Evolutionary conservation across 2,329 filamentous ascomycete species (phyloP).

Genomic region (Diplocarpon mali): DNA sequence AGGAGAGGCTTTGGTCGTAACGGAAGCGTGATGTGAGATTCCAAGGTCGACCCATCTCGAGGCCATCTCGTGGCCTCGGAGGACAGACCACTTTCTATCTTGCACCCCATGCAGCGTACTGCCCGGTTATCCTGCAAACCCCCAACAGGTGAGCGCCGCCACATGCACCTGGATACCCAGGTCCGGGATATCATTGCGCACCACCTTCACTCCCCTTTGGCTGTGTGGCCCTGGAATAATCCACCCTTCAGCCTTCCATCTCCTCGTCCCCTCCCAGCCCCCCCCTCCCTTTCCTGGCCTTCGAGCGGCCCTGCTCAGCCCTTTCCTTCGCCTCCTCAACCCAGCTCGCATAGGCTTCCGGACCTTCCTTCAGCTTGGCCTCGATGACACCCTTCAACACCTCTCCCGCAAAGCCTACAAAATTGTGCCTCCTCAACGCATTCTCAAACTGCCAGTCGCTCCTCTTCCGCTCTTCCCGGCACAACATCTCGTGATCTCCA

Average conservation of each 20-base stretch:
- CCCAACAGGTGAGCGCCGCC: too few relatives aligned
- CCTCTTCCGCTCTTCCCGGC: slow-evolving; percentile 73
- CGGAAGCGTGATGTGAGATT: too few relatives aligned
- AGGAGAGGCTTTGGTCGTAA: too few relatives aligned
- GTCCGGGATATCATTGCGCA: too few relatives aligned
- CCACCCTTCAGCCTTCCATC: slow-evolving; percentile 21
- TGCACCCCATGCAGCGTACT: too few relatives aligned
- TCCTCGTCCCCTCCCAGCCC: slow-evolving; percentile 20
- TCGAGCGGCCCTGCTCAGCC: slow-evolving; percentile 33
- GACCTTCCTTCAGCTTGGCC: slow-evolving; percentile 56
- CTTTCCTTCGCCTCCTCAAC: slow-evolving; percentile 54
- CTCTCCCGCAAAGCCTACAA: slow-evolving; percentile 90
- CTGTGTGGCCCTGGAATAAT: too few relatives aligned
- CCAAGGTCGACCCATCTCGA: too few relatives aligned
- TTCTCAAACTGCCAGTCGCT: slow-evolving; percentile 92
- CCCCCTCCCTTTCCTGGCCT: slow-evolving; percentile 23
- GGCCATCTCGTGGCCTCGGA: too few relatives aligned
- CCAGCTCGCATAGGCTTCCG: slow-evolving; percentile 61
- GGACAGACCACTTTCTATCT: too few relatives aligned
- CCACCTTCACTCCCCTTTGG: too few relatives aligned
- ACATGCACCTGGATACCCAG: too few relatives aligned
- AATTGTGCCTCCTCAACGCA: slow-evolving; percentile 82
- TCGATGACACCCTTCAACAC: slow-evolving; percentile 77
- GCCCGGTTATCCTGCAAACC: too few relatives aligned
- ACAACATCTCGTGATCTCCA: slow-evolving; percentile 69